phyloP scores from a whole-genome alignment of 495 filamentous ascomycete species.

The Aspergillus saccharolyticus region DNA sequence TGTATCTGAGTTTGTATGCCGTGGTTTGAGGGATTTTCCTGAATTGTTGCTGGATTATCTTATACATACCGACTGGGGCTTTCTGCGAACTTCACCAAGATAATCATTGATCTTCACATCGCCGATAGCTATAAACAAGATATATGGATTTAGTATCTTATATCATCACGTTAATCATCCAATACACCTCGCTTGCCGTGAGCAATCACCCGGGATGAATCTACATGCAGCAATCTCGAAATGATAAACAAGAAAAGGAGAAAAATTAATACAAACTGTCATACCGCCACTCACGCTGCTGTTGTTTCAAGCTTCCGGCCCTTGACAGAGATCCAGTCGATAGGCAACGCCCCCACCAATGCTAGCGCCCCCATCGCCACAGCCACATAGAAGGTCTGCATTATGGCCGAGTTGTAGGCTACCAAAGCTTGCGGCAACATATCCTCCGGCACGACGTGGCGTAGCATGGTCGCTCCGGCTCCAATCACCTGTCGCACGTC shows the following conservation, averaged over 20 bases:
- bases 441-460: conserved; percentile 39
- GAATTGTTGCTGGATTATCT: no score
- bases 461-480: conserved; percentile 65
- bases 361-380: conserved; percentile 58
- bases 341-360: conserved; percentile 53
- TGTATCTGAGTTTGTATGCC: conserved; percentile 75
- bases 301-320: conserved; percentile 66
- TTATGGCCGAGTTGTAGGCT: conserved; percentile 70
- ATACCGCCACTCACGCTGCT: background rate
- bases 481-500: conserved; percentile 46
- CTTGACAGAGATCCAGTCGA: conserved; percentile 86
- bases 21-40: conserved; percentile 37
- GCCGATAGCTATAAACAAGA: no score
- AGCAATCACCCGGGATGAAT: no score
- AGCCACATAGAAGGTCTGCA: conserved; percentile 62
- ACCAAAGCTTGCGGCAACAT: conserved; percentile 50
- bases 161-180: no score
- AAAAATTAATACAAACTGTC: no score
- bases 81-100: no score
- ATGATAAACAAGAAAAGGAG: no score
- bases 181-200: no score
- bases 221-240: no score
- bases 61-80: no score
- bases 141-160: no score
- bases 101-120: no score